Percentiles rank a stretch among this genome's conserved stretches.
Conservation (phyloP, 2,329 filamentous ascomycete species). For the Colletotrichum godetiae region DNA sequence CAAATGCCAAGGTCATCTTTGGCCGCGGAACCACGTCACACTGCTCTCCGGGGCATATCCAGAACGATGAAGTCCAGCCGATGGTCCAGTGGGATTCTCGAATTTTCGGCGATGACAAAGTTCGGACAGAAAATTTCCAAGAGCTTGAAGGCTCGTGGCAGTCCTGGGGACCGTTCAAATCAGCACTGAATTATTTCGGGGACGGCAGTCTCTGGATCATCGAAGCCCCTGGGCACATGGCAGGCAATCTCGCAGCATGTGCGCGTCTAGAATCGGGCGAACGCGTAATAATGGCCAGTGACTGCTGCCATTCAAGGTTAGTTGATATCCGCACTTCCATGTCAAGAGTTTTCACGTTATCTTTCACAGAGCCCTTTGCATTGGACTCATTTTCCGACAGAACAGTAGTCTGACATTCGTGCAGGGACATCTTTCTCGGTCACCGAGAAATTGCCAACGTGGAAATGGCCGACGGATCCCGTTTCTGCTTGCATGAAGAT, state of each 20-base stretch:
- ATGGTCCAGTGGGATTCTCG: neutral
- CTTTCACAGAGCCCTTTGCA: neutral
- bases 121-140: neutral
- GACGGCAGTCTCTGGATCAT: neutral
- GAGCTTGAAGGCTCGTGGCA: neutral
- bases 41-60: neutral
- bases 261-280: neutral
- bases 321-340: no score
- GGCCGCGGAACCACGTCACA: neutral
- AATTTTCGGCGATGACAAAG: neutral
- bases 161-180: neutral
- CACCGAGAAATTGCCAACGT: neutral
- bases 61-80: neutral
- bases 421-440: neutral
- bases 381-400: neutral
- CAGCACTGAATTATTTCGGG: neutral
- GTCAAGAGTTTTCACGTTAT: neutral
- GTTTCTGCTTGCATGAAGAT: neutral
- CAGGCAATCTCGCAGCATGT: neutral
- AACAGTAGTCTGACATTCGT: neutral
- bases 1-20: neutral
- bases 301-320: neutral
- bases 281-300: neutral
- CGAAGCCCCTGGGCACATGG: neutral
- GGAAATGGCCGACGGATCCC: neutral